Evolutionary conservation across 371 early-diverging fungal genomes (phyloP).

Genomic region (Actinomortierella wolfii): DNA sequence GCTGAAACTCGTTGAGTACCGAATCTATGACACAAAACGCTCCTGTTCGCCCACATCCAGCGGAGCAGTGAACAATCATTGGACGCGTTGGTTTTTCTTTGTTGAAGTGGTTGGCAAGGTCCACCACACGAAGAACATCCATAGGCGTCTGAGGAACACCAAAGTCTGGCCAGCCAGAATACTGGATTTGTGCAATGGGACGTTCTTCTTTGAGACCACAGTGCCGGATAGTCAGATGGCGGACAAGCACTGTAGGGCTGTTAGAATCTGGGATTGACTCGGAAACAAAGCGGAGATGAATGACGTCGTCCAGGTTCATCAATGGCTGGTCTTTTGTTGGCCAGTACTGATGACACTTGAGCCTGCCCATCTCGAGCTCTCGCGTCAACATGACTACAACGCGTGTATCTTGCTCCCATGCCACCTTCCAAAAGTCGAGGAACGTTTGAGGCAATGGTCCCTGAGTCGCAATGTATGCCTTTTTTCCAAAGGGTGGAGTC

Average conservation of each 20-base stretch:
- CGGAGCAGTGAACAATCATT: constrained; percentile 94
- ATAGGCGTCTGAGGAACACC: constrained; percentile 72
- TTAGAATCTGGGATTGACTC: background rate
- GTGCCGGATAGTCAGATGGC: constrained; percentile 17
- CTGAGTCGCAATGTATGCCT: constrained; percentile 83
- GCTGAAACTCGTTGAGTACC: constrained; percentile 50
- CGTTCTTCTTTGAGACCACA: constrained; percentile 40
- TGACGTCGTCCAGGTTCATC: constrained; percentile 14
- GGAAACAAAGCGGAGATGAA: background rate
- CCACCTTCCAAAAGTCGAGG: constrained; percentile 90
- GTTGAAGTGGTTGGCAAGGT: constrained; percentile 55
- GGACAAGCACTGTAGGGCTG: constrained; percentile 13
- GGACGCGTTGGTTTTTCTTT: constrained; percentile 54
- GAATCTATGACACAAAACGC: constrained; percentile 89
- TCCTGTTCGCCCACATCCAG: constrained; percentile 98
- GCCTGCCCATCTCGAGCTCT: constrained; percentile 78
- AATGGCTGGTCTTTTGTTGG: constrained; percentile 50
- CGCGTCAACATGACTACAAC: constrained; percentile 91
- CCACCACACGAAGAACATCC: constrained; percentile 62
- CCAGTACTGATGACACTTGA: constrained; percentile 82
- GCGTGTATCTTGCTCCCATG: constrained; percentile 79
- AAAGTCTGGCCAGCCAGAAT: constrained; percentile 91
- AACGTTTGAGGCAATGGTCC: constrained; percentile 85
- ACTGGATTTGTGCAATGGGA: constrained; percentile 78
- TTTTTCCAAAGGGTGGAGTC: constrained; percentile 56